Evolutionary conservation across 1,284 basidiomycete species (phyloP).

Genomic region (Cutaneotrichosporon arboriforme): DNA sequence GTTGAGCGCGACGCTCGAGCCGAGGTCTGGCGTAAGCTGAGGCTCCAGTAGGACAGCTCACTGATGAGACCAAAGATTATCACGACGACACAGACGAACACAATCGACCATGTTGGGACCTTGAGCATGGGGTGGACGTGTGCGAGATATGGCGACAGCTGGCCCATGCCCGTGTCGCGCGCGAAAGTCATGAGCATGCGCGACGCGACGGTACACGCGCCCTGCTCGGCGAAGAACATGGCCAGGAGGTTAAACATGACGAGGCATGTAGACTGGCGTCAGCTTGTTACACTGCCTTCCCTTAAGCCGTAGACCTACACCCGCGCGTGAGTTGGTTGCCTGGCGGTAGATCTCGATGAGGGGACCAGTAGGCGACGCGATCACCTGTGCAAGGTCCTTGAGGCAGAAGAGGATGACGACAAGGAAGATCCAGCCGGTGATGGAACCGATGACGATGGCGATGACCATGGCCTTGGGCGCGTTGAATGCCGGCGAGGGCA

Average conservation of each 20-base stretch:
- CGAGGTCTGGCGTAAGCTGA: constrained; percentile 47
- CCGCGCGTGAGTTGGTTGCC: constrained; percentile 56
- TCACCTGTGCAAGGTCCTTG: constrained; percentile 55
- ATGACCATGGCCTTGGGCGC: constrained; percentile 23
- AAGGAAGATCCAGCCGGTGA: constrained; percentile 57
- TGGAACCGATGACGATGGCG: constrained; percentile 60
- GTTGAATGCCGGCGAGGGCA: constrained; percentile 18
- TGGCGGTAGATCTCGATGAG: constrained; percentile 62
- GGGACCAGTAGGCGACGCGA: constrained; percentile 57
- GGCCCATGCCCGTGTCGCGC: constrained; percentile 58
- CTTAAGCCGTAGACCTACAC: constrained; percentile 24
- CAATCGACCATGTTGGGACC: constrained; percentile 37
- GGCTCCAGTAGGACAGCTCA: constrained; percentile 1
- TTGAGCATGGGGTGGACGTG: constrained; percentile 45
- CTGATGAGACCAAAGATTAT: constrained; percentile 43
- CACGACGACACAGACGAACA: constrained; percentile 55
- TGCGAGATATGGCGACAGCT: constrained; percentile 54
- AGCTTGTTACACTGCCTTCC: background rate
- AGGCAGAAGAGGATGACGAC: constrained; percentile 63
- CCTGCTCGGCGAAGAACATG: constrained; percentile 36
- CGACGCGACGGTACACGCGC: constrained; percentile 60
- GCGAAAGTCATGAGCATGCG: constrained; percentile 65
- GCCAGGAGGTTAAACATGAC: constrained; percentile 45
- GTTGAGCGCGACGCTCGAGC: constrained; percentile 29
- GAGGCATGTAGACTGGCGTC: constrained; percentile 37